Base-by-base conservation (phyloP, 2,329 filamentous ascomycete genomes). In the Calonectria naviculata region DNA sequence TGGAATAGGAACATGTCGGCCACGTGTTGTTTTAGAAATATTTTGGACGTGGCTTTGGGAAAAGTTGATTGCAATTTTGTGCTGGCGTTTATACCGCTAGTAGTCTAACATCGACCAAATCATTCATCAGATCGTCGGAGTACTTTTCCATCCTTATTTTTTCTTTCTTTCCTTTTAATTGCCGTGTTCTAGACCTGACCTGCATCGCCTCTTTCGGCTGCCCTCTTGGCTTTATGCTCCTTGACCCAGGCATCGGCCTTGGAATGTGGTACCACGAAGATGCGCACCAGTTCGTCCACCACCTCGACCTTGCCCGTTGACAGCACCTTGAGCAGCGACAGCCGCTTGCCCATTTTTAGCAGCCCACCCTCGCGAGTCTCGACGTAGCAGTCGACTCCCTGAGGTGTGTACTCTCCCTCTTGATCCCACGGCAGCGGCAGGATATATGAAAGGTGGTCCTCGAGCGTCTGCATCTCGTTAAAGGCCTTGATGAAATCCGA, bases 401-500 rank as follows among this genome's bases (percentile, higher is more conserved):
- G 86, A 1, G 87, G 76, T 1, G 85, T 89, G 82, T 98, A 98
- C 78, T 91, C 91, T 2, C 88, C 83, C 71, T 88, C 85, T 19
- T 82, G 79, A 78, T 98, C 97, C 97, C 97, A 99, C 15, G 95
- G 95, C 78, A 95, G 83, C 3, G 95, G 96, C 69, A 99, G 90
- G 12, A 98, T 92, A 79, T 98, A 98, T 4, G 88, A 87, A 61
- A 99, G 86, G 82, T 98, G 95, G 75, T 96, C 92, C 9, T 87
- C 88, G 31, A 98, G 86, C 19, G 88, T 89, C 76, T 97, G 92
- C 71, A 88, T 90, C 86, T 98, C 97, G 64, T 88, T 88, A 78
- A 98, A 97, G 0, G 90, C 90, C 85, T 97, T 98, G 83, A 99
- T 89, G 78, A 99, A 97, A 82, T 99, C 97, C 1, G 91, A 93